Evolutionary conservation across 78 protist genomes (phyloP), one percentile per base, ranked within the genome.

Genomic region (Andalucia godoyi): DNA sequence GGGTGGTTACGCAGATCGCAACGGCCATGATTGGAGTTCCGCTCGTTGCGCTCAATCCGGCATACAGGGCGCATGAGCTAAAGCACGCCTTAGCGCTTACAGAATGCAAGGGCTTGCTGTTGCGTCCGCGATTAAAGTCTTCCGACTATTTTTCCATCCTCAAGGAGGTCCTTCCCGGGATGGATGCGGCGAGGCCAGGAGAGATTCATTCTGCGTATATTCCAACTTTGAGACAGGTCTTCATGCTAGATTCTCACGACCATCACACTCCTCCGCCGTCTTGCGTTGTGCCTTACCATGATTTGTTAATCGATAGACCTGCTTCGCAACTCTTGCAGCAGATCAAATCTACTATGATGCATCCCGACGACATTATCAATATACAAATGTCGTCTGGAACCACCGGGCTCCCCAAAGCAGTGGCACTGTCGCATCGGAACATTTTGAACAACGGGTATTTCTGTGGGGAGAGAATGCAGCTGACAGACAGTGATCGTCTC

Each of bases 301-400:
- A 17, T 13, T 30, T 13, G 50, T 50, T 12, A 51, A 15, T 66
- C 18, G 18, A 53, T 34, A 51, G 18, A 18, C 21, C 21, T 18
- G 40, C 21, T 15, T 37, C 13, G 17, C 36, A 46, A 10, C 57
- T 7, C 13, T 39, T 10, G 64, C 43, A 7, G 21, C 43, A 17
- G 13, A 25, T 7, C 27, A 42, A 29, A n/a, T 32, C 15, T 27
- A 21, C 40, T 7, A 59, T 32, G 69, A 10, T 18, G 29, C 12
- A 41, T 23, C 64, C 57, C 23, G 43, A 72, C 34, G 80, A 77
- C 8, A 38, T 41, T 39, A 66, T 79, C 46, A 85, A 80, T 39
- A 76, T 85, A 0, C 86, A 85, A 42, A 80, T 80, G 51, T 80
- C 91, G 4, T 39, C 59, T 12, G 80, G 80, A 40, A 76, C 85